A percentile compares a stretch with the other conserved stretches of the same genome.
Conservation (phyloP, 331 rosid genomes). For the Acacia concinna region DNA sequence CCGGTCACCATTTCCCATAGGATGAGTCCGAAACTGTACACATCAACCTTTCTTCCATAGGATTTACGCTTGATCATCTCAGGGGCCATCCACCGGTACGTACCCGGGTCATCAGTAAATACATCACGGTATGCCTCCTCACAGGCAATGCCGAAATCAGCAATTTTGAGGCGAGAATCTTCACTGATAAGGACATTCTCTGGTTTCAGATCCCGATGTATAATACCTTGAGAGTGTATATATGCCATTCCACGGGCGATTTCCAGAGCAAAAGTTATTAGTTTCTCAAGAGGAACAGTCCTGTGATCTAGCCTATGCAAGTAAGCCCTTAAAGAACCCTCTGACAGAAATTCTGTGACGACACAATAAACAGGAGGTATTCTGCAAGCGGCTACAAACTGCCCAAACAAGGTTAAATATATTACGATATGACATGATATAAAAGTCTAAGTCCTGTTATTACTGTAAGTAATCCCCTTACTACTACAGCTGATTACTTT, state of each 20-base stretch:
- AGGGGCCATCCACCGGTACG: conserved; percentile 99
- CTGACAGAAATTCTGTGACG: conserved; percentile 74
- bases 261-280: conserved; percentile 68
- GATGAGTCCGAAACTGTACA: conserved; percentile 88
- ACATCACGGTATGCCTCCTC: conserved; percentile 73
- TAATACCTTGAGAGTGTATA: conserved; percentile 81
- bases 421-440: not conserved
- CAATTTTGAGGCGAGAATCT: conserved; percentile 70
- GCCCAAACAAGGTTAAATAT: conserved; percentile 34
- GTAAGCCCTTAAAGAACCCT: conserved; percentile 89
- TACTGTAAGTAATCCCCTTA: not conserved
- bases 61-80: conserved; percentile 93
- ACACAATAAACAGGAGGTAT: conserved; percentile 81
- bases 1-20: conserved; percentile 95
- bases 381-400: conserved; percentile 88
- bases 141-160: conserved; percentile 95
- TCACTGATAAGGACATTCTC: conserved; percentile 75
- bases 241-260: conserved; percentile 91
- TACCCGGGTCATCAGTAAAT: conserved; percentile 91
- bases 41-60: conserved; percentile 85
- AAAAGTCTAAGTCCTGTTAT: not conserved
- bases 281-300: conserved; percentile 54
- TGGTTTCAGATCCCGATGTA: conserved; percentile 93
- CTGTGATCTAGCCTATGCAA: conserved; percentile 69
- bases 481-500: conserved; percentile 9